A percentile compares a stretch with the other conserved stretches of the same genome.
These are phyloP conservation scores for Pleurotus sapidus DNA, from an alignment of 768 basidiomycete genomes.

Conservation along the genomic window DNA sequence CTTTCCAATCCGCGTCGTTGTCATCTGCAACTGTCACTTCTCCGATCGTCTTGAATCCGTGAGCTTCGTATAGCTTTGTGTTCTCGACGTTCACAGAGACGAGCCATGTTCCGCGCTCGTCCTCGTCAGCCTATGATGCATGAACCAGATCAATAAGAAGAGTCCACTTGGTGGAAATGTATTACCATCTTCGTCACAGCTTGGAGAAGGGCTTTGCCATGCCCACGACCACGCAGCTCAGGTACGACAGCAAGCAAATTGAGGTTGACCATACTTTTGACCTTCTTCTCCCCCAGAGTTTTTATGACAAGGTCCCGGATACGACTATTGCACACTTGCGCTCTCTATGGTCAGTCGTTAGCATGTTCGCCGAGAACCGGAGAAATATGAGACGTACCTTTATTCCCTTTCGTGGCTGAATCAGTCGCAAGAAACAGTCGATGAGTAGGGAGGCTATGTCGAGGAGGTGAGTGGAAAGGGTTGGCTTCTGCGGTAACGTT, in stretches of 20 bases:
- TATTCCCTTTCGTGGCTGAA: not conserved
- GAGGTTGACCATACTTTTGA: not conserved
- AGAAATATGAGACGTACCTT: not conserved
- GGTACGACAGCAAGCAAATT: slow-evolving; percentile 1
- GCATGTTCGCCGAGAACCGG: not conserved
- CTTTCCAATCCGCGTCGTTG: slow-evolving; percentile 4
- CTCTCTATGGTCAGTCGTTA: not conserved
- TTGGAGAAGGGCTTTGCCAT: not conserved
- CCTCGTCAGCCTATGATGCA: not conserved
- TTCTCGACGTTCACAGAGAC: slow-evolving; percentile 3
- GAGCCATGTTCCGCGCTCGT: not conserved
- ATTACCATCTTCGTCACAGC: not conserved
- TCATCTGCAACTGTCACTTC: not conserved
- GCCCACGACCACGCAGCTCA: not conserved
- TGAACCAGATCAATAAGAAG: not conserved
- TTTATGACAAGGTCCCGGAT: not conserved
- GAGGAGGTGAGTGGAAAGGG: not conserved
- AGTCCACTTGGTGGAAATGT: not conserved
- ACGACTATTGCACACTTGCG: not conserved
- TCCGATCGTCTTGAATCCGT: not conserved
- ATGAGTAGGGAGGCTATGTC: not conserved
- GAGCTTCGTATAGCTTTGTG: slow-evolving; percentile 5
- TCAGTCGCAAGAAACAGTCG: not conserved
- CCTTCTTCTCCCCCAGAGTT: slow-evolving; percentile 2
- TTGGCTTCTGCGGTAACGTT: not conserved